phyloP scores from a whole-genome alignment of 2,329 filamentous ascomycete species.

The Pyricularia sp. region DNA sequence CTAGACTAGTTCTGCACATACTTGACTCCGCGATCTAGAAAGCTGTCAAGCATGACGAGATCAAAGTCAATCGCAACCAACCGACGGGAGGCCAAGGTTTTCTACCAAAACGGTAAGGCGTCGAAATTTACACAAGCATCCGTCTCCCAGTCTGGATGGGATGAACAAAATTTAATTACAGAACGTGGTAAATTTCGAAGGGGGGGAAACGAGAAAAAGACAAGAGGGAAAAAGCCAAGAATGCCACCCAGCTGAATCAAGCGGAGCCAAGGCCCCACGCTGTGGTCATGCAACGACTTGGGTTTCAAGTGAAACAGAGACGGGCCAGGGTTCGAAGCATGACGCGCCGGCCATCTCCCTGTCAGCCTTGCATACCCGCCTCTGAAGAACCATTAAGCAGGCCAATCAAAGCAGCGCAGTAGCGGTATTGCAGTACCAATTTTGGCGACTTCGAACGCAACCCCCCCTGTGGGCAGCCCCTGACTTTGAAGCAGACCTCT shows the following conservation, averaged over 20 bases:
- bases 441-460: slow-evolving; percentile 18
- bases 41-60: neutral
- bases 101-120: too few relatives aligned
- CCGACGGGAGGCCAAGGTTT: neutral
- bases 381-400: slow-evolving; percentile 12
- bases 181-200: neutral
- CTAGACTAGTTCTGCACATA: neutral
- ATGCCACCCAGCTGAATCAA: neutral
- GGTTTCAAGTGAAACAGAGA: slow-evolving; percentile 37
- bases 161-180: neutral
- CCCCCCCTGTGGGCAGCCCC: slow-evolving; percentile 5
- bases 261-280: neutral
- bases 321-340: slow-evolving; percentile 18
- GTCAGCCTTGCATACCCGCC: slow-evolving; percentile 25
- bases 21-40: neutral
- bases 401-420: slow-evolving; percentile 14
- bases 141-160: neutral
- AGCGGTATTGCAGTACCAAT: neutral
- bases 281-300: slow-evolving; percentile 12
- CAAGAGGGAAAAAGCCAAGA: neutral
- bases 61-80: neutral
- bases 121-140: neutral
- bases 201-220: neutral
- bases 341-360: slow-evolving; percentile 14
- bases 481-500: slow-evolving; percentile 6